Evolutionary conservation across 164 flowering plant species (phyloP), one percentile per base, ranked within the genome.

Genomic region (Pachysandra terminalis): DNA sequence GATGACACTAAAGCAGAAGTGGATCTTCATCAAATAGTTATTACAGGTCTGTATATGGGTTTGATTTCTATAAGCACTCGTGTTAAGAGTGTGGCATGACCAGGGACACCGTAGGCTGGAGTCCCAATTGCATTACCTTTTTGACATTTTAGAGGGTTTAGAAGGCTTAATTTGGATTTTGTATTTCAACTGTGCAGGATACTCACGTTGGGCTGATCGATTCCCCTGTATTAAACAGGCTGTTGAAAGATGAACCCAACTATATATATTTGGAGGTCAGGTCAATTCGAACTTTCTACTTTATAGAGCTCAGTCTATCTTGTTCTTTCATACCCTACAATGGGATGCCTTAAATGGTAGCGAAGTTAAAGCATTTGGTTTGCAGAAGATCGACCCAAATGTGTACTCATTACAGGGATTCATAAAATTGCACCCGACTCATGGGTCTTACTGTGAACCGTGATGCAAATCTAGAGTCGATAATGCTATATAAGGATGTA

Each of bases 1-100:
- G 77, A 75, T 37, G 72, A 54, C 27, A 75, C 65, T 24, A 73
- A 75, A 65, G 69, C 73, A 51, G 83, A 83, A 17, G 37, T 51
- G 41, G 96, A 90, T 81, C 93, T 90, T 75, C 77, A 78, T 73
- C 79, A 87, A 68, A 86, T 90, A 59, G 63, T 90, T 21, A 68
- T 70, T 52, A 72, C 74, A 78, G 93, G 93, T 87, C 35, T 41
- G 80, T 75, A 40, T 19, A 19, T 51, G 58, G 1, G 56, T 28
- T 65, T 67, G 59, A 56, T 23, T 56, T 56, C 15, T 56, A 12
- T 6, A 1, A 56, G 59, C 9, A 22, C 26, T 21, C 26, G 15
- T 3, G 37, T 3, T 32, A 32, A 32, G 37, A 32, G 37, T 25
- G 14, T 56, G 27, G 27, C 2, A 9, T 5, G 24, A 22, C 13